Evolutionary conservation across 2,329 filamentous ascomycete genomes (phyloP).

Genomic region (Ophiostoma ulmi): DNA sequence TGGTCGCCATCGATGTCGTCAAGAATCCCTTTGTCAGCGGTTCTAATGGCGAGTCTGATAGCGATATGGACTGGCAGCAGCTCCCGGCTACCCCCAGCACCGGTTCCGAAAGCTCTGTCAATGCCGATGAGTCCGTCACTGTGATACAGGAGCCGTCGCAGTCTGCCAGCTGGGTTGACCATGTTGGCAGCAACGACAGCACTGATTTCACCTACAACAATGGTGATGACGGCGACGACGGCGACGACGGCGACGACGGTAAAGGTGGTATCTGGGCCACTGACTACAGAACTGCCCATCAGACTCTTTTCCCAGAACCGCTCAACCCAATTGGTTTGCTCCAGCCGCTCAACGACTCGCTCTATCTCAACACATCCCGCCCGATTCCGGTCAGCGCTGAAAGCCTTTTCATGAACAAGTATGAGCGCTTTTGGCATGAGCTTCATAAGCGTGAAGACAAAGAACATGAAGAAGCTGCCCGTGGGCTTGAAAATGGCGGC

Average conservation of each 20-base stretch:
- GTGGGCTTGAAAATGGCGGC: not conserved
- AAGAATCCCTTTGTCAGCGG: not conserved
- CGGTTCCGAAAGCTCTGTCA: not conserved
- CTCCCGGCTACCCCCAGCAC: not conserved
- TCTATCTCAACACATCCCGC: not conserved
- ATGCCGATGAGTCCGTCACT: not conserved
- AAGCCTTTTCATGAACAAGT: not conserved
- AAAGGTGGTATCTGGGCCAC: not conserved
- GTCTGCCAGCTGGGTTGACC: not conserved
- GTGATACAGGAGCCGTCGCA: not conserved
- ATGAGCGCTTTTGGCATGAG: not conserved
- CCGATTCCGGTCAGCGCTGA: not conserved
- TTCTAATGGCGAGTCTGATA: not conserved
- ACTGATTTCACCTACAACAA: not conserved
- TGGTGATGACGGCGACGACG: too few relatives aligned
- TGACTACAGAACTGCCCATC: not conserved
- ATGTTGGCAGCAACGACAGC: not conserved
- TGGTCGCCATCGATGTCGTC: not conserved
- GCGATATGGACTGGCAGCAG: conserved; percentile 2
- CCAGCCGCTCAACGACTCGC: not conserved
- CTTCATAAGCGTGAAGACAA: not conserved
- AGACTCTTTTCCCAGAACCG: not conserved
- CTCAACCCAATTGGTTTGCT: not conserved
- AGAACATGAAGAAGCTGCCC: not conserved
- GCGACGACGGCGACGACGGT: too few relatives aligned